Evolutionary conservation across 2,329 filamentous ascomycete species (phyloP).

Genomic region (Cryphonectria japonica): DNA sequence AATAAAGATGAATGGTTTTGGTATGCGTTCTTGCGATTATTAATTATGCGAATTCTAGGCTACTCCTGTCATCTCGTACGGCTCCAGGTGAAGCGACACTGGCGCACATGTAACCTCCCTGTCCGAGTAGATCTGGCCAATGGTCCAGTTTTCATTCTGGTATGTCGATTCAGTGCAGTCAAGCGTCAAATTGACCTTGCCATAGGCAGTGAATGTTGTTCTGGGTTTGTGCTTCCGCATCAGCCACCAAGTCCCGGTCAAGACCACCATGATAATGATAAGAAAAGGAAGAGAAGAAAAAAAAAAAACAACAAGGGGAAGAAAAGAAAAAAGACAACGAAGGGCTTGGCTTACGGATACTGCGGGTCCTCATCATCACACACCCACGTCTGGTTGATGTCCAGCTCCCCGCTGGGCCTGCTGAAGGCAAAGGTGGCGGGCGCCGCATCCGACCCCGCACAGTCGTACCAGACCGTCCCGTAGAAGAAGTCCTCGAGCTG

Average conservation of each 20-base stretch:
- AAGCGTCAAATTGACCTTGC: conserved; percentile 40
- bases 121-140: conserved; percentile 45
- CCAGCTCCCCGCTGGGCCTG: conserved; percentile 41
- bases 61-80: conserved; percentile 41
- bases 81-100: conserved; percentile 38
- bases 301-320: neutral
- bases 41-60: conserved; percentile 34
- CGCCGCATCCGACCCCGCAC: conserved; percentile 38
- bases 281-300: too few species aligned
- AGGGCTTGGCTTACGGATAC: conserved; percentile 40
- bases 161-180: conserved; percentile 41
- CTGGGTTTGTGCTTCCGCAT: conserved; percentile 24
- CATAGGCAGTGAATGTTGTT: conserved; percentile 40
- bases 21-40: neutral
- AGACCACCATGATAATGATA: neutral
- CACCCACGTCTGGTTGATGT: conserved; percentile 54
- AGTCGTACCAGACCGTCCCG: conserved; percentile 49
- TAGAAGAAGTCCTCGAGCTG: conserved; percentile 55
- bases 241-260: neutral
- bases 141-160: conserved; percentile 45
- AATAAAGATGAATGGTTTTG: neutral
- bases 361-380: conserved; percentile 46
- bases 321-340: neutral
- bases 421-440: conserved; percentile 49
- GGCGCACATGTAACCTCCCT: conserved; percentile 40